A percentile compares a stretch with the other conserved stretches of the same genome.
phyloP scores from a whole-genome alignment of 495 filamentous ascomycete genomes.

The Hypomontagnella submonticulosa region DNA sequence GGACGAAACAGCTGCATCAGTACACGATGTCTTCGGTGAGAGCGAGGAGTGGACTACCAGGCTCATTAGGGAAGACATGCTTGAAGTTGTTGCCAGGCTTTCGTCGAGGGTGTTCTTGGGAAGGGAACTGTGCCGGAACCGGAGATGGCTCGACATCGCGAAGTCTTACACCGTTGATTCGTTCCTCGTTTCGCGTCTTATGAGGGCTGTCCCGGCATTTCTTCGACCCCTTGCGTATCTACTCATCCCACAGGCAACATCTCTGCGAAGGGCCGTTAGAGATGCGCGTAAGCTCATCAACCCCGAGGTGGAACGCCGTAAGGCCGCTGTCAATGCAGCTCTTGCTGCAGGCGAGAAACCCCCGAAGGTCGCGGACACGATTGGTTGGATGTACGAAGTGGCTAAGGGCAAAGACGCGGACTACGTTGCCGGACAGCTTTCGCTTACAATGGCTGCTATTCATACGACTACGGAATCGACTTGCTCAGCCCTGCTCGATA shows the following conservation, averaged over 20 bases:
- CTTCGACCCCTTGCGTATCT: conserved; percentile 51
- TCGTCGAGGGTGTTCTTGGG: conserved; percentile 63
- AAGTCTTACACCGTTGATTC: conserved; percentile 55
- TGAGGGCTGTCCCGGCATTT: conserved; percentile 51
- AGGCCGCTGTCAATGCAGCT: conserved; percentile 43
- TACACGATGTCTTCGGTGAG: conserved; percentile 54
- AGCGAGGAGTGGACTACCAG: conserved; percentile 36
- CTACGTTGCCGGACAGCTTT: conserved; percentile 46
- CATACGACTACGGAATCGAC: conserved; percentile 54
- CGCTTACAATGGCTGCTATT: conserved; percentile 49
- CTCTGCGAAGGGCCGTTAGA: conserved; percentile 45
- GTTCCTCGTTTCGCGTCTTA: conserved; percentile 45
- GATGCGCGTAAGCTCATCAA: conserved; percentile 50
- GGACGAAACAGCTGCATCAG: conserved; percentile 52
- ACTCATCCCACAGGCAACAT: conserved; percentile 45
- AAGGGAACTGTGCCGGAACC: conserved; percentile 54
- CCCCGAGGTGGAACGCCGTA: conserved; percentile 48
- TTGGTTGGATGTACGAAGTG: conserved; percentile 52
- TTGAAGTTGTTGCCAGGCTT: conserved; percentile 57
- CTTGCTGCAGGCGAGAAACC: conserved; percentile 44
- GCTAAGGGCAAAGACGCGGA: conserved; percentile 44
- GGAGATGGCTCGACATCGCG: conserved; percentile 57
- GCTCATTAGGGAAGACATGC: conserved; percentile 44
- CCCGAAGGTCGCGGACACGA: conserved; percentile 47
- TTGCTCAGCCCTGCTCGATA: conserved; percentile 52